Base-by-base conservation (phyloP, 75 land plant species). In the Selaginella moellendorffii region DNA sequence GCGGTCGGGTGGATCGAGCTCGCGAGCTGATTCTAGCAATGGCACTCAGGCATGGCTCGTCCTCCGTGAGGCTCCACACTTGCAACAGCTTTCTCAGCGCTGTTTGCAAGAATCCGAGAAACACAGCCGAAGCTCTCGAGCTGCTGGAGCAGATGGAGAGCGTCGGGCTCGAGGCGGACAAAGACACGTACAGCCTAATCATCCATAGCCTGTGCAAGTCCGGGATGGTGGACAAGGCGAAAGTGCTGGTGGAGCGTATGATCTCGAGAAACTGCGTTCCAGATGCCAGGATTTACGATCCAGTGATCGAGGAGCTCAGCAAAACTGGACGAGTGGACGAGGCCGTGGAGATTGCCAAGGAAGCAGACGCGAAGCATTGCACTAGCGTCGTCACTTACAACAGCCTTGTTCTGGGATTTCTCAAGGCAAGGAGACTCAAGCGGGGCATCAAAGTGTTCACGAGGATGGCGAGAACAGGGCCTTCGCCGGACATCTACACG, bases 401-500 rank as follows among this genome's bases (percentile, higher is more conserved):
- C 46, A 36, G 14, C 46, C 46, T 36, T 36, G 14, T 36, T 5
- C 14, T 14, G 10, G 46, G 46, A 5, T 36, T 36, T 14, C 46
- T 36, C 46, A 36, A 36, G 46, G 46, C 14, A 14, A 36, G 14
- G 46, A 5, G 14, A 36, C 10, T 36, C 5, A 36, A 36, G 14
- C 46, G 46, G 46, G 46, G 10, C 46, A 5, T 36, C 14, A 5
- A 14, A 5, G 5, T 5, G 10, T 14, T 36, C 10, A 36, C 10
- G 14, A 36, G 46, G 10, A 36, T 36, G 46, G 10, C 14, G 10
- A 5, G 14, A 36, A 14, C 46, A 36, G 46, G 46, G 14, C 46
- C 46, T 56, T 2, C n/a, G 5, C 59, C 59, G n/a, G 59, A 56
- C 24, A 19, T 56, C n/a, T 56, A 8, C 59, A 56, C 59, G n/a